phyloP scores from a whole-genome alignment of 257 asterid species.

The Anisodus acutangulus region DNA sequence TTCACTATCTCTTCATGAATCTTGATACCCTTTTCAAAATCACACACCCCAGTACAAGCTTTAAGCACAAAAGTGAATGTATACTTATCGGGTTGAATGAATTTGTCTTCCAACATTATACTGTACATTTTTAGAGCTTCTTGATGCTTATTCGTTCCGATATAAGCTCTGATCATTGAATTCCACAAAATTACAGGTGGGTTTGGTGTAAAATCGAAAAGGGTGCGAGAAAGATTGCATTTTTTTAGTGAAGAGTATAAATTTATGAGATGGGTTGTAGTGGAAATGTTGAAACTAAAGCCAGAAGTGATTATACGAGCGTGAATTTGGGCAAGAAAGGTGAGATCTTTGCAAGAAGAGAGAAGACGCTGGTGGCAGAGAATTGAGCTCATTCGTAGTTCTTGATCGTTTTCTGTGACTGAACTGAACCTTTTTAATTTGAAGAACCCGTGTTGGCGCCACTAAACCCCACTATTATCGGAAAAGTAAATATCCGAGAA shows the following conservation, averaged over 20 bases:
- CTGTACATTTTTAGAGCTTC: constrained; percentile 41
- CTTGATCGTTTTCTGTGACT: not conserved
- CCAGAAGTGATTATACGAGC: constrained; percentile 43
- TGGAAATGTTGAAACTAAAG: constrained; percentile 29
- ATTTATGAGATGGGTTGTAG: constrained; percentile 41
- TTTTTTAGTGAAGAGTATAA: constrained; percentile 45
- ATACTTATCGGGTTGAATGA: constrained; percentile 40
- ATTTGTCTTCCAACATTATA: constrained; percentile 31
- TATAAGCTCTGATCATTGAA: constrained; percentile 47
- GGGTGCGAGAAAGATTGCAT: constrained; percentile 39
- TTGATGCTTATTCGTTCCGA: constrained; percentile 29
- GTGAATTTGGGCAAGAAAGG: constrained; percentile 40
- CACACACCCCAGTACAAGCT: constrained; percentile 43
- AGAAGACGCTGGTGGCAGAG: constrained; percentile 29
- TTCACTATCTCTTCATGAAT: constrained; percentile 38
- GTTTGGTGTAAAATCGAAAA: constrained; percentile 36
- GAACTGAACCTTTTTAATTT: not conserved
- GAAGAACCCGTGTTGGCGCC: too few relatives aligned
- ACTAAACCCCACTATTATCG: too few relatives aligned
- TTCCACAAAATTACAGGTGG: constrained; percentile 42
- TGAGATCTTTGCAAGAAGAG: constrained; percentile 38
- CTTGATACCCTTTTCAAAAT: constrained; percentile 37
- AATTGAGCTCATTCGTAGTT: not conserved
- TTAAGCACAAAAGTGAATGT: constrained; percentile 51
- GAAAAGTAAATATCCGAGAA: too few relatives aligned